Percentiles rank a stretch among this genome's conserved stretches.
Conservation (phyloP, 2,329 filamentous ascomycete genomes). For the Paradendryphiella salina region DNA sequence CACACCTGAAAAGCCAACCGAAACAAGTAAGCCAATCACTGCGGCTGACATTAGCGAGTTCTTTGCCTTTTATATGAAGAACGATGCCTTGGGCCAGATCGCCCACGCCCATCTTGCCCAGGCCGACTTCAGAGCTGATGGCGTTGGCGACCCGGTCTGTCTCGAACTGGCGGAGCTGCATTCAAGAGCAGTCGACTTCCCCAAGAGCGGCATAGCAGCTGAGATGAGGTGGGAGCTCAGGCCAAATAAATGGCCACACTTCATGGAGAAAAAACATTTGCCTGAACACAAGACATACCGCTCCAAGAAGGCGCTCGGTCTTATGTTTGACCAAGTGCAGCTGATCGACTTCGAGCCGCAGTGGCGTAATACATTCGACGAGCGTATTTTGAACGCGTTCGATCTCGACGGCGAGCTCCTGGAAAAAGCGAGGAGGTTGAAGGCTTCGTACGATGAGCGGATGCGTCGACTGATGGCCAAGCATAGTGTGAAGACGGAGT, state of each 20-base stretch:
- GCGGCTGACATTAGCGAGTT: slow-evolving; percentile 77
- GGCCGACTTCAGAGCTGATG: slow-evolving; percentile 65
- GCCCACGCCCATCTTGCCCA: slow-evolving; percentile 79
- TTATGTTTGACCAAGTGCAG: slow-evolving; percentile 77
- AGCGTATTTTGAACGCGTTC: slow-evolving; percentile 69
- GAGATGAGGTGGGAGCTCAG: slow-evolving; percentile 64
- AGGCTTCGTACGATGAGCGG: slow-evolving; percentile 74
- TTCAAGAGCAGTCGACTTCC: slow-evolving; percentile 90
- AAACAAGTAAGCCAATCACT: slow-evolving; percentile 65
- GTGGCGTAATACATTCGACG: slow-evolving; percentile 75
- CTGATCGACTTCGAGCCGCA: slow-evolving; percentile 70
- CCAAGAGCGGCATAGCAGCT: slow-evolving; percentile 83
- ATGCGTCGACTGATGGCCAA: slow-evolving; percentile 83
- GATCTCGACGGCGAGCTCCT: slow-evolving; percentile 60
- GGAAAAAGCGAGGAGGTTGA: slow-evolving; percentile 65
- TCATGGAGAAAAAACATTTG: slow-evolving; percentile 71
- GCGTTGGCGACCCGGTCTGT: slow-evolving; percentile 69
- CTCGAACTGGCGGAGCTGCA: slow-evolving; percentile 77
- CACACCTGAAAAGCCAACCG: slow-evolving; percentile 59
- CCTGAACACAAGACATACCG: slow-evolving; percentile 58
- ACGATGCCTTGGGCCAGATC: slow-evolving; percentile 78
- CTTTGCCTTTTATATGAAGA: slow-evolving; percentile 92
- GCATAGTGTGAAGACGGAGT: slow-evolving; percentile 80
- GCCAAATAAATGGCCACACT: slow-evolving; percentile 77
- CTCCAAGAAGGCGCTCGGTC: slow-evolving; percentile 74